Conservation (phyloP, 345 rosid species). For the Citrus reticulata region DNA sequence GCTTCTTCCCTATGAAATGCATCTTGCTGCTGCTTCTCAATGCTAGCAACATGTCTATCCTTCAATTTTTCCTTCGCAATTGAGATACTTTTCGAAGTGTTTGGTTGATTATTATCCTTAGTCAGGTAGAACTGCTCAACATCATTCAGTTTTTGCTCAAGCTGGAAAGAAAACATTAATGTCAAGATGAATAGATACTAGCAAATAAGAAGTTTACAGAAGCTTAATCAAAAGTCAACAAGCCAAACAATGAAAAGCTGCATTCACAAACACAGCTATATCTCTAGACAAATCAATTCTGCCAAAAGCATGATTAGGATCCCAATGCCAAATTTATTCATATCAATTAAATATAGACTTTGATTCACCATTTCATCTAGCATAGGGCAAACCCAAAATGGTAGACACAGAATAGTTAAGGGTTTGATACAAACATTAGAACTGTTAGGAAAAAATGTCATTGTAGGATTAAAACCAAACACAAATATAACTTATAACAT, state of each 20-base stretch:
- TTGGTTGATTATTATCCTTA: slow-evolving; percentile 37
- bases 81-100: slow-evolving; percentile 33
- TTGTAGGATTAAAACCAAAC: neutral
- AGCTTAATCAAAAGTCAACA: neutral
- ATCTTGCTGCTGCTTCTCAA: slow-evolving; percentile 39
- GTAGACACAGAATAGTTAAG: neutral
- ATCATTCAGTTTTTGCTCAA: slow-evolving; percentile 52
- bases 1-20: slow-evolving; percentile 32
- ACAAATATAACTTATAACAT: neutral
- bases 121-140: slow-evolving; percentile 53
- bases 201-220: neutral
- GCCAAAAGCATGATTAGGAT: neutral
- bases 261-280: neutral
- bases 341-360: neutral
- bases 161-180: slow-evolving; percentile 34
- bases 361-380: neutral
- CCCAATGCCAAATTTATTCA: neutral
- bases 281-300: neutral
- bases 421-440: neutral
- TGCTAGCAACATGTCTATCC: slow-evolving; percentile 44
- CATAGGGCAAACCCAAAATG: neutral
- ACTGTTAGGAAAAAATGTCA: neutral
- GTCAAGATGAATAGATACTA: neutral
- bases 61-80: slow-evolving; percentile 48
- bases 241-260: neutral